A percentile compares a stretch with the other conserved stretches of the same genome.
phyloP scores from a whole-genome alignment of 176 grass and related monocot genomes.

The sorghum (Sorghum bicolor) region Sorghum_bicolor_NCBIv3 NC_012878.2:5542001-5542500 shows the following conservation, averaged over 20 bases:
- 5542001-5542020: no score
- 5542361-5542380: neutral
- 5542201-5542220: no score
- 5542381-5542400: neutral
- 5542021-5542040: no score
- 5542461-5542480: neutral
- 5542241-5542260: neutral
- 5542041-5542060: no score
- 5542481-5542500: neutral
- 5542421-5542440: neutral
- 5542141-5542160: no score
- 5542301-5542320: neutral
- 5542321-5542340: neutral
- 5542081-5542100: no score
- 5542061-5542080: no score
- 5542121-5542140: no score
- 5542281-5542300: neutral
- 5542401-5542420: neutral
- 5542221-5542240: no score
- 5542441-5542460: neutral
- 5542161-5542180: no score
- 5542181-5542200: no score
- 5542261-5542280: neutral
- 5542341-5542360: neutral
- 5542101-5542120: no score